phyloP scores from a whole-genome alignment of 108 stramenopile species.

The Bacterosira constricta region DNA sequence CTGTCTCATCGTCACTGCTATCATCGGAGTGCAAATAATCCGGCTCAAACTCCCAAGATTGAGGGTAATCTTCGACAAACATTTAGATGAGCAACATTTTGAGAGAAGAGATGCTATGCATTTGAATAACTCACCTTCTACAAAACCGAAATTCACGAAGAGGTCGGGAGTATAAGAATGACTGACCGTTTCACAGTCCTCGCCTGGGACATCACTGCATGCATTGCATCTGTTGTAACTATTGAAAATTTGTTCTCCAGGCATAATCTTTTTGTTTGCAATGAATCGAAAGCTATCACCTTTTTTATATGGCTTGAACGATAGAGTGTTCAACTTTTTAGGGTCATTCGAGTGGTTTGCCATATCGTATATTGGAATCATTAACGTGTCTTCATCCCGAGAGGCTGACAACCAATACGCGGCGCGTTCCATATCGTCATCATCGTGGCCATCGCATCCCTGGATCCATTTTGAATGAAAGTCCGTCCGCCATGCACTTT shows the following conservation, averaged over 20 bases:
- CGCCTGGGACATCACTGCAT: constrained; percentile 24
- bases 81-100: not conserved
- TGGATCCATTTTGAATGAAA: constrained; percentile 8
- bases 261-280: constrained; percentile 29
- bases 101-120: not conserved
- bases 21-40: constrained; percentile 5
- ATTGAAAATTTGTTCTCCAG: constrained; percentile 51
- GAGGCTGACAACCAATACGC: constrained; percentile 29
- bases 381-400: constrained; percentile 37
- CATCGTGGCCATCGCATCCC: constrained; percentile 21
- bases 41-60: constrained; percentile 43
- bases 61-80: constrained; percentile 36
- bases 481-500: constrained; percentile 18
- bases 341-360: constrained; percentile 53
- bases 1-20: constrained; percentile 22
- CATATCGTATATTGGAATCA: constrained; percentile 57
- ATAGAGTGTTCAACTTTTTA: constrained; percentile 34
- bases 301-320: constrained; percentile 25
- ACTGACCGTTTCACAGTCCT: constrained; percentile 41
- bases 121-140: constrained; percentile 15
- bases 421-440: constrained; percentile 9
- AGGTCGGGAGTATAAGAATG: constrained; percentile 24
- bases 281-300: constrained; percentile 35
- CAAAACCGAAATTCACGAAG: constrained; percentile 26
- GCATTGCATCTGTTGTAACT: constrained; percentile 49